Evolutionary conservation across 306 rosid genomes (phyloP).

Genomic region (Prunus mume): DNA sequence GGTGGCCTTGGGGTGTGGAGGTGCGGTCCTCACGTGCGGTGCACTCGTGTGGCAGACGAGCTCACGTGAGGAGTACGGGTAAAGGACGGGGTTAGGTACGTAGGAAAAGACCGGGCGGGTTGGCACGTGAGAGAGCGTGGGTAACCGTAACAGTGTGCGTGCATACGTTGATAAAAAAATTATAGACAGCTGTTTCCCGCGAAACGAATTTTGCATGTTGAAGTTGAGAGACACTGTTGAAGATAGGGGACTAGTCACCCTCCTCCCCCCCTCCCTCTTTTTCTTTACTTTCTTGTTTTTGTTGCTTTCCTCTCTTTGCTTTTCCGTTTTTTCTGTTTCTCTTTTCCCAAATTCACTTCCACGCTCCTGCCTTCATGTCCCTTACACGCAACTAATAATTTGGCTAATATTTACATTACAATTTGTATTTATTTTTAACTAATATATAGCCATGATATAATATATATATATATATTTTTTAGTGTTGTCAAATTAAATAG

Average conservation of each 20-base stretch:
- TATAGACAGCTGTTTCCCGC: constrained; percentile 40
- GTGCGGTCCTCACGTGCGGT: constrained; percentile 22
- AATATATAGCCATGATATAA: too few species aligned
- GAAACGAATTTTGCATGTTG: constrained; percentile 19
- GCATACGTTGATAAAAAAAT: too few species aligned
- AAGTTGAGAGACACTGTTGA: not conserved
- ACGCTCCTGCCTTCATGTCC: not conserved
- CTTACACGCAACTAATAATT: not conserved
- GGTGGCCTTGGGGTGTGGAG: constrained; percentile 4
- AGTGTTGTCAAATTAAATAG: too few species aligned
- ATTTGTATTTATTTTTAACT: too few species aligned
- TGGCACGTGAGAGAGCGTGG: constrained; percentile 33
- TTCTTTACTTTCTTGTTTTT: constrained; percentile 8
- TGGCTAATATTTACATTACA: too few species aligned
- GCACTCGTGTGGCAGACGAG: constrained; percentile 24
- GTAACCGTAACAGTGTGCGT: not conserved
- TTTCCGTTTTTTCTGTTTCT: constrained; percentile 25
- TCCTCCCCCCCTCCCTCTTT: not conserved
- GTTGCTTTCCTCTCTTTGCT: constrained; percentile 6
- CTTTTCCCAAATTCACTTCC: not conserved
- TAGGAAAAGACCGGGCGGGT: not conserved
- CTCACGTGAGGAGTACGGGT: constrained; percentile 40
- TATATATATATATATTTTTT: too few species aligned
- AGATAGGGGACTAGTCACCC: not conserved
- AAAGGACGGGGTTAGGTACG: constrained; percentile 24